These are phyloP conservation scores for Parietichytrium sp. DNA, from an alignment of 108 stramenopile genomes.

Conservation along the genomic window DNA sequence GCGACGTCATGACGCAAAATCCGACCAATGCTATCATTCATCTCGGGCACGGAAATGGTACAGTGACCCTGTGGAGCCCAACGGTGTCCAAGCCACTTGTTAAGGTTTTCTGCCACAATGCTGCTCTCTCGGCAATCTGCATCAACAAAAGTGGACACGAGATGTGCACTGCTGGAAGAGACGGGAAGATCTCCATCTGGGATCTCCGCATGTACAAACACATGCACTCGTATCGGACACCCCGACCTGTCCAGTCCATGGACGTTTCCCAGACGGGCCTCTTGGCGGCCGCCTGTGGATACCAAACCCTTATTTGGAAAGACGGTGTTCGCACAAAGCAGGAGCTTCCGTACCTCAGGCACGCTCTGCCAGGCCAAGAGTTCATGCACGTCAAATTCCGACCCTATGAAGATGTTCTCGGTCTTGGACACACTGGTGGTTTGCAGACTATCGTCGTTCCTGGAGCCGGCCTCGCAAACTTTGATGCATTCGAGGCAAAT, in stretches of 20 bases:
- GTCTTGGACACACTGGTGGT: conserved; percentile 85
- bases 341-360: conserved; percentile 84
- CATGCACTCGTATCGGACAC: conserved; percentile 50
- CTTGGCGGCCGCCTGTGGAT: conserved; percentile 77
- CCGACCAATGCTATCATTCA: conserved; percentile 86
- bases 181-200: conserved; percentile 83
- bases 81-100: conserved; percentile 69
- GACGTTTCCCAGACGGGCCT: conserved; percentile 88
- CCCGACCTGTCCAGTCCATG: conserved; percentile 58
- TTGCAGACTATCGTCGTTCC: conserved; percentile 87
- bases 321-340: conserved; percentile 72
- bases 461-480: conserved; percentile 90
- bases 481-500: conserved; percentile 87
- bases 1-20: conserved; percentile 79
- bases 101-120: conserved; percentile 84
- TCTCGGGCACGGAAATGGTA: conserved; percentile 90
- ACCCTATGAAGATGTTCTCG: conserved; percentile 95
- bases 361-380: conserved; percentile 55
- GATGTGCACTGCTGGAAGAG: conserved; percentile 85
- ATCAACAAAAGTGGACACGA: conserved; percentile 74
- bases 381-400: conserved; percentile 64
- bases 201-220: conserved; percentile 75
- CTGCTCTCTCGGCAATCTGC: conserved; percentile 76
- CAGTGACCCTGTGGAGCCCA: conserved; percentile 95
- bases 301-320: conserved; percentile 83